Conservation (phyloP, 2,329 filamentous ascomycete species). For the Diaporthe batatas region DNA sequence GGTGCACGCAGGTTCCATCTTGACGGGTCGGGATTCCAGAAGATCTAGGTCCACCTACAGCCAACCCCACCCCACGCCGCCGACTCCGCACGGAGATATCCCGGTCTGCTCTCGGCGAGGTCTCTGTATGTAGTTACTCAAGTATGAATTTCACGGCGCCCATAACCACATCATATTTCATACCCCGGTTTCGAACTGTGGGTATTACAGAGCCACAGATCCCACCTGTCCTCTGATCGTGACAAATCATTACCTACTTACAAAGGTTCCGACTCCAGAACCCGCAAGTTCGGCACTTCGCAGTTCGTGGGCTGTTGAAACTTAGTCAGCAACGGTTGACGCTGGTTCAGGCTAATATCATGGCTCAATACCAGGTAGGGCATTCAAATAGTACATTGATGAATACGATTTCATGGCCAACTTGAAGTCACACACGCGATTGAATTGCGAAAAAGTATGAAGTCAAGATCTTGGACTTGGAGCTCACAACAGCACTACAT, state of each 20-base stretch:
- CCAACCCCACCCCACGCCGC: background rate
- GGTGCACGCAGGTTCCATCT: constrained; percentile 2
- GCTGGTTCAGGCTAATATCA: no score
- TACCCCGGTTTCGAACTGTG: background rate
- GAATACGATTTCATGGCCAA: background rate
- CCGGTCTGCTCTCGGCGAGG: constrained; percentile 26
- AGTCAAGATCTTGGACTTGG: no score
- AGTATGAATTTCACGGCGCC: background rate
- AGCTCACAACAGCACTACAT: no score
- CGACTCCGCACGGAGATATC: constrained; percentile 34
- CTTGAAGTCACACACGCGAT: background rate
- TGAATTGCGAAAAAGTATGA: background rate
- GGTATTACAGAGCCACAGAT: constrained; percentile 7
- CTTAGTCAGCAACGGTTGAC: background rate
- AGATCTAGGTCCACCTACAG: constrained; percentile 20
- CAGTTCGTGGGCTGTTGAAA: background rate
- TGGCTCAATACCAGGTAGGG: background rate
- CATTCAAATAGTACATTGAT: background rate
- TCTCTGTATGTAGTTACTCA: no score
- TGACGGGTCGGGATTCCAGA: constrained; percentile 19
- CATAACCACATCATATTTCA: background rate
- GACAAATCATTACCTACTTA: constrained; percentile 19
- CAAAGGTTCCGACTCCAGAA: background rate
- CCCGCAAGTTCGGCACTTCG: background rate
- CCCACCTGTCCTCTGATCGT: background rate